phyloP scores from a whole-genome alignment of 768 basidiomycete species.

The Boletus rufocinnamomeus region DNA sequence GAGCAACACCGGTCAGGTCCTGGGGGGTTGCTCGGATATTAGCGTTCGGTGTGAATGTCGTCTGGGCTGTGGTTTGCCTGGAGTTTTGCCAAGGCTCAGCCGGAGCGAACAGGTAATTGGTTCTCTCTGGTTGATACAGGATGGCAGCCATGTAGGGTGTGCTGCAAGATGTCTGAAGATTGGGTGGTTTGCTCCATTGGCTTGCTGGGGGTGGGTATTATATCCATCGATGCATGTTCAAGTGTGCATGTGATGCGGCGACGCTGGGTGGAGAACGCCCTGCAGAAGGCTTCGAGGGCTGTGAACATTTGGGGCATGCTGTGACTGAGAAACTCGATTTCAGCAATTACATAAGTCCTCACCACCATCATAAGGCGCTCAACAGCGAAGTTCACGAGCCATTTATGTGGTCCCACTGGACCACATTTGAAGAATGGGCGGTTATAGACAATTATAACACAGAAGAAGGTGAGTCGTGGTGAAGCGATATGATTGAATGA shows the following conservation, averaged over 20 bases:
- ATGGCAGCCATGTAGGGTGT: constrained; percentile 11
- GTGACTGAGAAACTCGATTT: background rate
- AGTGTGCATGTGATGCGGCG: background rate
- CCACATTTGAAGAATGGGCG: background rate
- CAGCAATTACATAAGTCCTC: background rate
- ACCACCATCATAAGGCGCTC: background rate
- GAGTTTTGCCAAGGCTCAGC: background rate
- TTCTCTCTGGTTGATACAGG: background rate
- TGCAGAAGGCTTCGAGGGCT: constrained; percentile 5
- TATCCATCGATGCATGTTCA: constrained; percentile 7
- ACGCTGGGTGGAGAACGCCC: background rate
- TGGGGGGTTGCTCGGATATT: background rate
- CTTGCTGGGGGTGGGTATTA: constrained; percentile 7
- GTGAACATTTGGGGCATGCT: constrained; percentile 3
- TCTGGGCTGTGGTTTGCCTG: background rate
- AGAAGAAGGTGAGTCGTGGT: background rate
- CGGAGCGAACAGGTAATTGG: background rate
- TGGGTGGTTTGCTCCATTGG: background rate
- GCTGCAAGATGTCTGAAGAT: background rate
- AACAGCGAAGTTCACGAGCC: background rate
- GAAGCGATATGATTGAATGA: background rate
- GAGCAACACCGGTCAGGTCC: background rate
- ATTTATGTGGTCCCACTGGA: background rate
- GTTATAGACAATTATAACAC: background rate
- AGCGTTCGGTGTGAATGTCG: background rate